A percentile compares a stretch with the other conserved stretches of the same genome.
phyloP scores from a whole-genome alignment of 1,139 yeast genomes.

The Diutina sp. region DNA sequence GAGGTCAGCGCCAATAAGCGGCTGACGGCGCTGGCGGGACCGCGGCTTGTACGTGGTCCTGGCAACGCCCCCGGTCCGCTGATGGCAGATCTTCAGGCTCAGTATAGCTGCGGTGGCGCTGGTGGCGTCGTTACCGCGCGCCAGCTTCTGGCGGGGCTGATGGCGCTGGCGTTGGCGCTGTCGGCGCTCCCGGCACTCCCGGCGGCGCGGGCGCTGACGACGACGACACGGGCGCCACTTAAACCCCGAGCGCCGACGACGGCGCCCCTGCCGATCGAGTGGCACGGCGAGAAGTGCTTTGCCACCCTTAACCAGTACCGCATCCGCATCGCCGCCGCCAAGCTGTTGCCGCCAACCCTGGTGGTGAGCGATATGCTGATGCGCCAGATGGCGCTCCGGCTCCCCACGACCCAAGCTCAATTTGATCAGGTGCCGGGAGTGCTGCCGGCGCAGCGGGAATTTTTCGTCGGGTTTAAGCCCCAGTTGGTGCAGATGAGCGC shows the following conservation, averaged over 20 bases:
- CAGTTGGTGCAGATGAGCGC: neutral
- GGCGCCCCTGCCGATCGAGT: neutral
- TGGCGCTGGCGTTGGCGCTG: neutral
- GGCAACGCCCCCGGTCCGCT: neutral
- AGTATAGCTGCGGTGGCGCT: neutral
- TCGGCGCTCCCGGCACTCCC: neutral
- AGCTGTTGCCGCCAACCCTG: neutral
- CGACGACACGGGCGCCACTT: neutral
- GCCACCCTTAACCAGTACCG: neutral
- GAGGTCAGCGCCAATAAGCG: neutral
- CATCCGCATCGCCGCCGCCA: neutral
- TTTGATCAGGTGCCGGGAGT: neutral
- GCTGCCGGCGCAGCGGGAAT: neutral
- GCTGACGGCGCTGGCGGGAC: neutral
- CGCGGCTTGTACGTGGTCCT: neutral
- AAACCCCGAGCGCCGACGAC: too few relatives aligned
- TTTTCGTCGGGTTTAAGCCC: neutral
- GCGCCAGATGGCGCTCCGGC: neutral
- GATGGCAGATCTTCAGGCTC: neutral
- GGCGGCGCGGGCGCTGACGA: neutral
- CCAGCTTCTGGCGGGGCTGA: neutral
- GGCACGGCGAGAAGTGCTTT: neutral
- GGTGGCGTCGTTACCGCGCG: neutral
- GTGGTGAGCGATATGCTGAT: neutral
- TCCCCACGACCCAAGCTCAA: neutral